Percentiles rank a stretch among this genome's conserved stretches.
These are phyloP conservation scores for Hericium coralloides DNA, from an alignment of 768 basidiomycete genomes.

Conservation along the genomic window DNA sequence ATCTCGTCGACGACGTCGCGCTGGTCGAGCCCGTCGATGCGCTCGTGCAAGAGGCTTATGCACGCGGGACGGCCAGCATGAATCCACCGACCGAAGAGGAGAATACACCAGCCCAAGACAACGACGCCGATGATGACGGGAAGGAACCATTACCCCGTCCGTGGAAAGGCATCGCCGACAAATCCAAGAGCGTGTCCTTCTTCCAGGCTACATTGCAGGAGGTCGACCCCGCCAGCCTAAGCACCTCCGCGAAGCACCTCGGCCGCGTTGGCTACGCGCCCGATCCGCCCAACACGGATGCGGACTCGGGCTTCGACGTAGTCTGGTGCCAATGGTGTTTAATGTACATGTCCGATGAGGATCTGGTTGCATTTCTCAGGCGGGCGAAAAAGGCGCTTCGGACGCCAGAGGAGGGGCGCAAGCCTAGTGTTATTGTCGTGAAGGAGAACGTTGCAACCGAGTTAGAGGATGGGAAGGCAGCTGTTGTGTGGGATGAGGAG, in stretches of 20 bases:
- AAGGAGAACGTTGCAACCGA: constrained; percentile 88
- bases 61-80: constrained; percentile 23
- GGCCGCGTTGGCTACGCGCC: constrained; percentile 63
- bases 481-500: constrained; percentile 64
- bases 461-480: constrained; percentile 36
- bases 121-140: background rate
- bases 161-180: constrained; percentile 65
- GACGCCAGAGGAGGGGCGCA: constrained; percentile 17
- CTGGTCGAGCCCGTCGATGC: constrained; percentile 80
- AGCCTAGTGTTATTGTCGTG: constrained; percentile 60
- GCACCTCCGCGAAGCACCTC: constrained; percentile 35
- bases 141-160: constrained; percentile 7
- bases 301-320: constrained; percentile 69
- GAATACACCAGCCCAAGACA: background rate
- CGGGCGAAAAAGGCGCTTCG: constrained; percentile 54
- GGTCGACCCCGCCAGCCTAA: constrained; percentile 59
- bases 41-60: constrained; percentile 69
- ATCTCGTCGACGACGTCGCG: constrained; percentile 79
- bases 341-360: constrained; percentile 70
- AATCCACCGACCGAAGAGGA: constrained; percentile 17
- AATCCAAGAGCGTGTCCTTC: constrained; percentile 66
- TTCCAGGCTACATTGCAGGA: constrained; percentile 72
- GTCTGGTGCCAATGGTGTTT: constrained; percentile 99
- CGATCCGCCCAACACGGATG: constrained; percentile 21
- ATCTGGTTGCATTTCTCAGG: constrained; percentile 71